Evolutionary conservation across 768 basidiomycete species (phyloP), one percentile per base, ranked within the genome.

Genomic region (Serendipita sp.): DNA sequence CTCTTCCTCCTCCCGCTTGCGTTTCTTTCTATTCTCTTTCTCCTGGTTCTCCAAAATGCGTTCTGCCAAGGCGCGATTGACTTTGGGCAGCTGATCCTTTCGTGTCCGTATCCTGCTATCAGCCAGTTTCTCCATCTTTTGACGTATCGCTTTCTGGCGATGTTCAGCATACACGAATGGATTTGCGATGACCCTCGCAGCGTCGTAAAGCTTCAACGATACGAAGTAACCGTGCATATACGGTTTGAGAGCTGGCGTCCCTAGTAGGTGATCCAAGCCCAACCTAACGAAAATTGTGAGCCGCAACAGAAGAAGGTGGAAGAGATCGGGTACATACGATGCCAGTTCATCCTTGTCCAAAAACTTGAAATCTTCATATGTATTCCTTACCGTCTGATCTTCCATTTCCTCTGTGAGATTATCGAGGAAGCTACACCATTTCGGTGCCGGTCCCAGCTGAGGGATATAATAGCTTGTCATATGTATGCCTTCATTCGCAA

Each of bases 141-240:
- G 86, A 62, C 82, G 82, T 63, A 97, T 81, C 71, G 91, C 76
- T 70, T 85, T 86, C 74, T 95, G 92, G 68, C 92, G 87, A 74
- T 97, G 86, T 71, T 99, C 96, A 45, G 85, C 85, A 73, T 98
- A 97, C 8, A 87, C 91, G 72, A 91, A 94, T 1, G 96, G 96
- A 76, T 98, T 97, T 65, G 92, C 87, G 69, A 98, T 93, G 68
- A 95, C 82, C 36, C 94, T 86, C 1, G 96, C 96, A 62, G 94
- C 88, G 70, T 94, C 91, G 77, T 98, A 98, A 3, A 98, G 83
- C 70, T 92, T 91, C 75, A 98, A 85, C 3, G 93, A 90, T 67
- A 97, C 75, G 78, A 99, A 98, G 83, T 94, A 98, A 47, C 96
- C 96, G 74, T 99, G 96, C 95, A 99, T 97, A 76, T 98, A 99